Evolutionary conservation across 768 basidiomycete genomes (phyloP), one percentile per base, ranked within the genome.

Genomic region (Podaxis rugospora): DNA sequence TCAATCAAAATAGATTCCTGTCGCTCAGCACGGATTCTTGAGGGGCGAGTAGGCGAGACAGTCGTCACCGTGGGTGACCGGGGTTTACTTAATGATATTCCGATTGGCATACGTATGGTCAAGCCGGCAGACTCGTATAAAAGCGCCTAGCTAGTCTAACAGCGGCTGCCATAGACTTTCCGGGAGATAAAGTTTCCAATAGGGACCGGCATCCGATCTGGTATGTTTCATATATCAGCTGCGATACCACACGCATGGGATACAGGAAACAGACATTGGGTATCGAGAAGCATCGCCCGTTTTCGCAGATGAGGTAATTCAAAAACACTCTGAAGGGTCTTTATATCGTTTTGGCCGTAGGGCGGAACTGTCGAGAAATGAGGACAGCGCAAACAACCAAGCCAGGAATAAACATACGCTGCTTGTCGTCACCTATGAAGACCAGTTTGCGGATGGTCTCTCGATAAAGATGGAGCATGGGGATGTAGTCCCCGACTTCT

Each of bases 151-250:
- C 44, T 36, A 28, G 32, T 46, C 11, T 16, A 50, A 53, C n/a
- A n/a, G n/a, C n/a, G 61, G n/a, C 74, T 69, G 4, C 77, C 65
- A 65, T 92, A 92, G 4, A 92, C 78, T 47, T 77, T 71, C 40
- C 75, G 65, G 16, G 86, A 88, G 62, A 90, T 85, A 56, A 89
- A 85, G 11, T 75, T 62, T 3, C 87, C 86, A 66, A 89, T 82
- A 25, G 81, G 76, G 5, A 78, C 72, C 5, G 89, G 88, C 86
- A 90, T 88, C 0, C 88, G 80, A 69, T 89, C 76, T 78, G 36
- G 21, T 59, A 39, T 18, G 25, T 23, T 51, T 16, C 7, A 57
- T 6, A 25, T 21, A 21, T n/a, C 18, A 27, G 53, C 51, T 27
- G 27, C 23, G 51, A 40, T 46, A 57, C 7, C 46, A 32, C 21